These are phyloP conservation scores for Kokia cookei DNA, from an alignment of 441 rosid species.

Conservation along the genomic window DNA sequence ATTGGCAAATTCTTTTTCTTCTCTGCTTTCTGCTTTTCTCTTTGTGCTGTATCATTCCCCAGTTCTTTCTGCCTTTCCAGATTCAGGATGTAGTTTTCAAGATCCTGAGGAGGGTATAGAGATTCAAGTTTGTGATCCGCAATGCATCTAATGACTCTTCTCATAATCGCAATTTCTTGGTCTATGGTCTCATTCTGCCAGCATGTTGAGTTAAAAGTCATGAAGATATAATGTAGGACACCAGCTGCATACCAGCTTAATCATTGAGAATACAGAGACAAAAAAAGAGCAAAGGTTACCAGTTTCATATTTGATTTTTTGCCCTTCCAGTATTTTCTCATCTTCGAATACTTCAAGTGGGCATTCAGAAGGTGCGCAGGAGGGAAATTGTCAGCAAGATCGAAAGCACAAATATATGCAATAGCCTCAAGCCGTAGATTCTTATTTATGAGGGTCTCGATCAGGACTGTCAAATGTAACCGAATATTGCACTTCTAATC, in stretches of 20 bases:
- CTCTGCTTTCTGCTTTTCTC: background rate
- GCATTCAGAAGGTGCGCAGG: constrained; percentile 3
- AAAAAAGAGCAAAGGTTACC: background rate
- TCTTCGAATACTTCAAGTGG: constrained; percentile 5
- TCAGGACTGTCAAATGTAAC: background rate
- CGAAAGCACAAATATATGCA: constrained; percentile 10
- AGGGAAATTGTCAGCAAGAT: constrained; percentile 4
- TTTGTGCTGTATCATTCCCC: background rate
- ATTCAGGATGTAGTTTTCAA: background rate
- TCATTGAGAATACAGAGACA: background rate
- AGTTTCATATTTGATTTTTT: background rate
- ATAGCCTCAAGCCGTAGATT: constrained; percentile 10
- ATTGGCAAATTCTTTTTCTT: background rate
- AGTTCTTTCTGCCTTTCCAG: constrained; percentile 2
- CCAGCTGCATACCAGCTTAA: background rate
- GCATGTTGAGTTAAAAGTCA: background rate
- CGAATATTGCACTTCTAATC: background rate
- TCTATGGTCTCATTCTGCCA: constrained; percentile 6
- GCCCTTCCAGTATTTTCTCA: background rate
- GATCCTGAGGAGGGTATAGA: background rate
- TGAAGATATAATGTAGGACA: background rate
- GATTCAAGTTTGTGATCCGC: constrained; percentile 7
- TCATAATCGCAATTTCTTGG: constrained; percentile 2
- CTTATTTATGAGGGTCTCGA: background rate
- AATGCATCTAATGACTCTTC: background rate